These are phyloP conservation scores for Asclepias syriaca DNA, from an alignment of 257 asterid species.

Conservation along the genomic window DNA sequence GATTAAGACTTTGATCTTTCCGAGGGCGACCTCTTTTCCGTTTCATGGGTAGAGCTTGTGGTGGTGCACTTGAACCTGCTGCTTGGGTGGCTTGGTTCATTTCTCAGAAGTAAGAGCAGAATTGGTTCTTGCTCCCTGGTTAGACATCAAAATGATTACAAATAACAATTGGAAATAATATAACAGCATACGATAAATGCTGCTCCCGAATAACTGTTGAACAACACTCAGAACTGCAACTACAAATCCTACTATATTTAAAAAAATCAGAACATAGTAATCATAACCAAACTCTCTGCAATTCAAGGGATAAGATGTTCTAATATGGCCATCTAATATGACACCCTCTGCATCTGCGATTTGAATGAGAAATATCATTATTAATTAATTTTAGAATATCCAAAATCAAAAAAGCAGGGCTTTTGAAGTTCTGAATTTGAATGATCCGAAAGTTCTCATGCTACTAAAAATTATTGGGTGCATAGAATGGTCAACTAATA, in stretches of 20 bases:
- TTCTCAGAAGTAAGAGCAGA: slow-evolving; percentile 6
- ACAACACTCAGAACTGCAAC: neutral
- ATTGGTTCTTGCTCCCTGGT: slow-evolving; percentile 6
- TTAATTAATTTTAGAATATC: neutral
- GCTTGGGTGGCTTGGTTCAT: slow-evolving; percentile 40
- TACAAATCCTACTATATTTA: too few relatives aligned
- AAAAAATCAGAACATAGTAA: neutral
- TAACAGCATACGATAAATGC: neutral
- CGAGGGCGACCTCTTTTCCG: slow-evolving; percentile 47
- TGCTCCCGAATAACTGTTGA: neutral
- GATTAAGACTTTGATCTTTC: slow-evolving; percentile 36
- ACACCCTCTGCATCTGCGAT: neutral
- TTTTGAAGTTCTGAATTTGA: neutral
- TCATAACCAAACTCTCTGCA: neutral
- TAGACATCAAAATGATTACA: neutral
- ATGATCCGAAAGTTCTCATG: neutral
- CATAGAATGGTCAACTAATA: neutral
- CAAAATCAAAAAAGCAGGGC: neutral
- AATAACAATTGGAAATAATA: neutral
- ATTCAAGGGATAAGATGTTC: neutral
- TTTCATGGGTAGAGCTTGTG: slow-evolving; percentile 25
- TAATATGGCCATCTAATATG: neutral
- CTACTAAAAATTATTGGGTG: neutral
- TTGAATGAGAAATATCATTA: neutral
- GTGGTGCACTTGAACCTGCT: slow-evolving; percentile 17